Base-by-base conservation (phyloP, 305 asterid species). In the Fraxinus xanthoxyloides region DNA sequence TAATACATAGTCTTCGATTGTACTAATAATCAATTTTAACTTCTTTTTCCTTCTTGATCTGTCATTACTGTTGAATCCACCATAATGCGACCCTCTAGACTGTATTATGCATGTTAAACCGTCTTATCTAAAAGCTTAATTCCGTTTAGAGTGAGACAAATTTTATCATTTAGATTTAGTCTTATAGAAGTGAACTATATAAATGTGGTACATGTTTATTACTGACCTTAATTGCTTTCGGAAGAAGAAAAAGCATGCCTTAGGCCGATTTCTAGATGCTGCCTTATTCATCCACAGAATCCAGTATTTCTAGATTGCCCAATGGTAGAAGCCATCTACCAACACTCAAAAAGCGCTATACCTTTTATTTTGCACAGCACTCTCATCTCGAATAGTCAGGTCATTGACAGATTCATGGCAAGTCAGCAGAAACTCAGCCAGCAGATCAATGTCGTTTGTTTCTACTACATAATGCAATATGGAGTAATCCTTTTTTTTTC, bases 391-490 rank as follows among this genome's bases (percentile, higher is more conserved):
- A 24, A 75, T 54, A 5, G 76, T 43, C 51, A 12, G 17, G 36
- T 75, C 80, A 10, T 17, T 2, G 40, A 81, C 61, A 3, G 76
- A 76, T 31, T 32, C 24, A 7, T 35, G 80, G 67, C 80, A 24
- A 19, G 76, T n/a, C 17, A 81, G 2, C 4, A 75, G 80, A 81
- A 81, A 76, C 75, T 63, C 72, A 7, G 48, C 30, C 23, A 76
- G 51, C 31, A 81, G 46, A 46, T 46, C 21, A 32, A 1, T 51
- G 10, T 77, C 72, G 10, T 46, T 13, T 23, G 3, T 32, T 32
- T 76, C 77, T 30, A 76, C 73, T 63, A 82, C 84, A 76, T 40
- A 67, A 31, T 82, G 81, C 54, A 67, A 26, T 3, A 26, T 3
- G 73, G 80, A 0, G 77, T 81, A n/a, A 40, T 12, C 23, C 77